These are phyloP conservation scores for Melianthus villosus DNA, from an alignment of 441 rosid species.

Conservation along the genomic window DNA sequence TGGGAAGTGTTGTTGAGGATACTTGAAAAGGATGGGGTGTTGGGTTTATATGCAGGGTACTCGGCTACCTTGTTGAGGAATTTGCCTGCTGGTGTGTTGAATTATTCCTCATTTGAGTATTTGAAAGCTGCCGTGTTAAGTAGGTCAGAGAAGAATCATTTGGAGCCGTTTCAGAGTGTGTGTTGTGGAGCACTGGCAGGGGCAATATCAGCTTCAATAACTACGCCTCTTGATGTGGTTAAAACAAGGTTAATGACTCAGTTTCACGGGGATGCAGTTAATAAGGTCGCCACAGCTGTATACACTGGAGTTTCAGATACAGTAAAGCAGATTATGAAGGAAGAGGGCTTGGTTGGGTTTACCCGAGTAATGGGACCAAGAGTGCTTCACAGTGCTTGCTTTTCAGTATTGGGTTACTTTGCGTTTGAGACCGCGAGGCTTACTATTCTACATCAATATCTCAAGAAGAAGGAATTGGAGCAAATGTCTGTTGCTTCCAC, in stretches of 20 bases:
- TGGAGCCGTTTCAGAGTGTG: slow-evolving; percentile 78
- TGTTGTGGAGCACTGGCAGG: slow-evolving; percentile 84
- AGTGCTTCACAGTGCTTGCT: slow-evolving; percentile 82
- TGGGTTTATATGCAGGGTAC: slow-evolving; percentile 80
- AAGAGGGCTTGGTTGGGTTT: slow-evolving; percentile 84
- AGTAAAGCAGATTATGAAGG: slow-evolving; percentile 67
- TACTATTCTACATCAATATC: slow-evolving; percentile 47
- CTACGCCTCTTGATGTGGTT: slow-evolving; percentile 77
- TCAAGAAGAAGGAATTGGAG: slow-evolving; percentile 40
- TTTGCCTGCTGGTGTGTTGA: slow-evolving; percentile 80
- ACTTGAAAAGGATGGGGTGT: slow-evolving; percentile 63
- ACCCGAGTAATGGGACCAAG: slow-evolving; percentile 75
- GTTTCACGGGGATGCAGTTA: slow-evolving; percentile 30
- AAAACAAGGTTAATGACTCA: slow-evolving; percentile 94
- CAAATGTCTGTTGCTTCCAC: slow-evolving; percentile 20
- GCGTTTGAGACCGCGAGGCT: slow-evolving; percentile 92
- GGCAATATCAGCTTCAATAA: slow-evolving; percentile 69
- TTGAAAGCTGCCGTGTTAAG: slow-evolving; percentile 69
- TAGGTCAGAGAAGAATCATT: slow-evolving; percentile 32
- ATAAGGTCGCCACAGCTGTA: slow-evolving; percentile 42
- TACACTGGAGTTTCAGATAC: slow-evolving; percentile 40
- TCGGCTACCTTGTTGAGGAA: slow-evolving; percentile 77
- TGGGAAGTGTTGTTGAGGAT: slow-evolving; percentile 58
- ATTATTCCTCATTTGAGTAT: slow-evolving; percentile 84
- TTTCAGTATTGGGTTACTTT: slow-evolving; percentile 74